These are phyloP conservation scores for Tetrahymena borealis DNA, from an alignment of 73 alveolate species.

Conservation along the genomic window DNA sequence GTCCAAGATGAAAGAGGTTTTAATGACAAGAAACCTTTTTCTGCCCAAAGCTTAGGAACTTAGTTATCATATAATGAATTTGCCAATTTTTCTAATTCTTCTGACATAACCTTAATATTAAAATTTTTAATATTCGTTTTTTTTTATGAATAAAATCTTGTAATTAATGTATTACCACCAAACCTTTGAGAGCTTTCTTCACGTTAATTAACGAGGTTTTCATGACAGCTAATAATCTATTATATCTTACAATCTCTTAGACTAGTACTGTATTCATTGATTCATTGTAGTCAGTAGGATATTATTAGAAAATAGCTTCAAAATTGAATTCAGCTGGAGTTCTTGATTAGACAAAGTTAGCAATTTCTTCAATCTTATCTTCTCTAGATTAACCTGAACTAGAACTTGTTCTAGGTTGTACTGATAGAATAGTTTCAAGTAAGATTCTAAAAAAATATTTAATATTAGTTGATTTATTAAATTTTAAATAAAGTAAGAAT, in stretches of 20 bases:
- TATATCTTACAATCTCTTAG: constrained; percentile 93
- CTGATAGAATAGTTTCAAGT: constrained; percentile 83
- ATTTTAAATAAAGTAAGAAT: no score
- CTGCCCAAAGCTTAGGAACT: constrained; percentile 96
- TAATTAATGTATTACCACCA: constrained; percentile 44
- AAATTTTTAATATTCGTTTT: not conserved
- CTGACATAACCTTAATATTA: constrained; percentile 82
- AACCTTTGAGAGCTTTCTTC: constrained; percentile 93
- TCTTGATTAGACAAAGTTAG: constrained; percentile 67
- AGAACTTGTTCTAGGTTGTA: constrained; percentile 95
- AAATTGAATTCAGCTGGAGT: constrained; percentile 94
- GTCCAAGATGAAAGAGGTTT: constrained; percentile 98
- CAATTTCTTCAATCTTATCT: constrained; percentile 83
- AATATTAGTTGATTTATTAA: not conserved
- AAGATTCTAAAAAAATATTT: constrained; percentile 37
- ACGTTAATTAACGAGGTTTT: constrained; percentile 75
- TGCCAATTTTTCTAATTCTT: constrained; percentile 97
- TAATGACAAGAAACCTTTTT: constrained; percentile 93
- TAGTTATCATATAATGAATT: constrained; percentile 93
- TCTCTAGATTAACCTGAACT: constrained; percentile 91
- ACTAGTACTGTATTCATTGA: constrained; percentile 96
- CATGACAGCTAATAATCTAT: constrained; percentile 82
- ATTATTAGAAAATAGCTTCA: constrained; percentile 83
- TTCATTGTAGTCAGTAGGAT: constrained; percentile 97
- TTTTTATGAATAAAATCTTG: not conserved